phyloP scores from a whole-genome alignment of 176 grass and related monocot genomes.

The Ensete glaucum region DNA sequence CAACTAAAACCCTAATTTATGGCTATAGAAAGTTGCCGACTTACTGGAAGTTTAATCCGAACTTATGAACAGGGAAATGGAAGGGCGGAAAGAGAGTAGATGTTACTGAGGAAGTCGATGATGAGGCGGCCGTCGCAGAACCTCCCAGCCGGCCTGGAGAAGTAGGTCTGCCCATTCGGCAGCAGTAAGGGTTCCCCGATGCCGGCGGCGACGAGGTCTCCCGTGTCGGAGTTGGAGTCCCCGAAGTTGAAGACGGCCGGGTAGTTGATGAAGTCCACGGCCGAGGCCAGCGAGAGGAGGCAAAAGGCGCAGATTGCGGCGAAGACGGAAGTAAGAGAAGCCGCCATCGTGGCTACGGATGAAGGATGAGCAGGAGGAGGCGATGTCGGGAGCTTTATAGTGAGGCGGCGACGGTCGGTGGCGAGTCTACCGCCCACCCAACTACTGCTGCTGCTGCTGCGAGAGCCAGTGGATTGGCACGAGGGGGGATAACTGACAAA shows the following conservation, averaged over 20 bases:
- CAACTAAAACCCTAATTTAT: too few relatives aligned
- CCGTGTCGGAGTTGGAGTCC: slow-evolving; percentile 96
- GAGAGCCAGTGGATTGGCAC: too few relatives aligned
- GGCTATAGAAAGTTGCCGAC: too few relatives aligned
- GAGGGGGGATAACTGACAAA: too few relatives aligned
- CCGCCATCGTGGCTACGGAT: not conserved
- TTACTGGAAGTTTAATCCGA: not conserved
- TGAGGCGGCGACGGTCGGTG: too few relatives aligned
- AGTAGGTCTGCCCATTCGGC: slow-evolving; percentile 84
- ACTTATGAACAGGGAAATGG: not conserved
- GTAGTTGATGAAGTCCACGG: slow-evolving; percentile 43
- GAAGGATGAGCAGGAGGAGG: too few relatives aligned
- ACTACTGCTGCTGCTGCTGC: too few relatives aligned
- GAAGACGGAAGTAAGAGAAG: not conserved
- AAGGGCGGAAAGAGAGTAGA: not conserved
- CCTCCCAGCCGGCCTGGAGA: slow-evolving; percentile 56
- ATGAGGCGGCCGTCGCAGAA: slow-evolving; percentile 94
- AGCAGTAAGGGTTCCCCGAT: slow-evolving; percentile 57
- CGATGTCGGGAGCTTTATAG: too few relatives aligned
- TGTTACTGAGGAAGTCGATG: slow-evolving; percentile 82
- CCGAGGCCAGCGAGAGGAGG: not conserved
- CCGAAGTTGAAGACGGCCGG: slow-evolving; percentile 96
- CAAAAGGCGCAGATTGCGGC: not conserved
- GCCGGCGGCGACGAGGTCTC: slow-evolving; percentile 61
- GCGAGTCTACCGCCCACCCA: too few relatives aligned